Evolutionary conservation across 768 basidiomycete genomes (phyloP), one percentile per base, ranked within the genome.

Genomic region (Macrolepiota dolichaula): DNA sequence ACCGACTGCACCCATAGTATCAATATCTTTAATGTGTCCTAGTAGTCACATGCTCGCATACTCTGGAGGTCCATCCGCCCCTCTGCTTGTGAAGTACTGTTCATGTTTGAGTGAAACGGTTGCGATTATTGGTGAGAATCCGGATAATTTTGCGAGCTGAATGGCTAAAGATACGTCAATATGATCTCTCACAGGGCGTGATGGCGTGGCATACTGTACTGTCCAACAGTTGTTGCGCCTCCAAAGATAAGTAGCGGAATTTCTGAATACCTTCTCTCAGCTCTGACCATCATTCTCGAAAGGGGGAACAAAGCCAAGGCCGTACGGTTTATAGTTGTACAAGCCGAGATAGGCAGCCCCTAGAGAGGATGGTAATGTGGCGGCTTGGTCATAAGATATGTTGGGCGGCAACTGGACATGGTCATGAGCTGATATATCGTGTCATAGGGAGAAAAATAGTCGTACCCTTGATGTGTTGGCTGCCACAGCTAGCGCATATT

Each of bases 121-220:
- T 53, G 73, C 63, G n/a, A 79, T 79, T 55, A 80, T 76, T 13
- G 76, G 76, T 19, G 70, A 68, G 65, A 79, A 79, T 2, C 77
- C 79, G 2, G 77, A 75, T 46, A 73, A 36, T 53, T 65, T 71
- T 19, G 76, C 77, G 32, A 80, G 70, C 62, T 80, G 77, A 59
- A 78, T 72, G n/a, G 61, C 79, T 80, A 25, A 70, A 57, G 35
- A 9, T 27, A 42, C 32, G 42, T 29, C 25, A 73, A 74, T 4
- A 2, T 70, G 72, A 6, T 17, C 13, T 15, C 67, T 7, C 42
- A 59, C 71, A 75, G 22, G 25, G 9, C 29, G 6, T 27, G 36
- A 32, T 3, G 19, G 13, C 13, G 58, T 19, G 15, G 61, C 66
- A 10, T 47, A 70, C 73, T 68, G 44, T 63, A 65, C 54, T 70